Evolutionary conservation across 2,329 filamentous ascomycete species (phyloP).

Genomic region (Cercospora janseana): DNA sequence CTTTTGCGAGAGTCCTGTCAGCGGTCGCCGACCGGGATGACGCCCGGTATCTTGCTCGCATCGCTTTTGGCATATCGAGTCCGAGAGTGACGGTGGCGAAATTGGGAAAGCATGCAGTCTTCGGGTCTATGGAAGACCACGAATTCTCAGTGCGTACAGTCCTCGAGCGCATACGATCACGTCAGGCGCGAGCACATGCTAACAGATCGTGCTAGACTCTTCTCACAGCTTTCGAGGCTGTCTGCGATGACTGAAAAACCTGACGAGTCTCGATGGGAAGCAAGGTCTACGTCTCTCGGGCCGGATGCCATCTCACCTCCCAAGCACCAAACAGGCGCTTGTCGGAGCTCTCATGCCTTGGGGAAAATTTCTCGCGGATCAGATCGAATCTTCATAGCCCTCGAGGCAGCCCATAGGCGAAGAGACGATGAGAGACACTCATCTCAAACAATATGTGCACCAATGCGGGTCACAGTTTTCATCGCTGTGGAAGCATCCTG

Average conservation of each 20-base stretch:
- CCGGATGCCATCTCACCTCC: too few relatives aligned
- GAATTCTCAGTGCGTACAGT: constrained; percentile 49
- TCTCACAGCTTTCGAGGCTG: constrained; percentile 25
- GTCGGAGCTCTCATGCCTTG: too few relatives aligned
- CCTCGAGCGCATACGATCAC: background rate
- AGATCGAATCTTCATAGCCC: too few relatives aligned
- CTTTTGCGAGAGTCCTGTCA: constrained; percentile 48
- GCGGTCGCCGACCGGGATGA: constrained; percentile 54
- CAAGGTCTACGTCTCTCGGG: background rate
- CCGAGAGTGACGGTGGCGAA: constrained; percentile 54
- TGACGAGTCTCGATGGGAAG: too few relatives aligned
- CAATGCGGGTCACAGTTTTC: too few relatives aligned
- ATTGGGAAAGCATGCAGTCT: constrained; percentile 47
- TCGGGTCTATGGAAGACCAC: constrained; percentile 56
- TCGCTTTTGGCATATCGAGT: constrained; percentile 63
- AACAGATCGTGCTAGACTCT: constrained; percentile 15
- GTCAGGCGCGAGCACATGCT: background rate
- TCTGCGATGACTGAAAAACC: constrained; percentile 24
- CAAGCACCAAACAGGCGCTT: too few relatives aligned
- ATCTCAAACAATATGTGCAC: too few relatives aligned
- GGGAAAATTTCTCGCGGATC: too few relatives aligned
- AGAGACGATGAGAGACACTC: too few relatives aligned
- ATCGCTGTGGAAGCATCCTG: too few relatives aligned
- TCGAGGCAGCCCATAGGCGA: too few relatives aligned
- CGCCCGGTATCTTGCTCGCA: constrained; percentile 56